These are phyloP conservation scores for Polyporus arcularius DNA, from an alignment of 768 basidiomycete genomes.

Conservation along the genomic window DNA sequence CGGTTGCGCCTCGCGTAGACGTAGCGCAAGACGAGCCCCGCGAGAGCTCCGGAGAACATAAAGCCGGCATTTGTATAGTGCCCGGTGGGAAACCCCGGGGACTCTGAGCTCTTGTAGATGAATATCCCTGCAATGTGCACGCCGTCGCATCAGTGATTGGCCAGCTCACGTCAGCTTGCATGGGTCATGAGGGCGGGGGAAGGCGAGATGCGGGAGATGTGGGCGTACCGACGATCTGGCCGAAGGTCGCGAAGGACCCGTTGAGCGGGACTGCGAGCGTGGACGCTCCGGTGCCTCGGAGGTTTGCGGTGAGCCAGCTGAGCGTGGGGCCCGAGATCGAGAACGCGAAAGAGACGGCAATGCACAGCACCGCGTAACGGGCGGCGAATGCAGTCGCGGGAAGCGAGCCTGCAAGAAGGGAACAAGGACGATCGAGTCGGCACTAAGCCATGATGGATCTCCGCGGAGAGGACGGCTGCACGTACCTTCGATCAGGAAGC, in stretches of 20 bases:
- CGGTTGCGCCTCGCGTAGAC: constrained; percentile 25
- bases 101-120: constrained; percentile 33
- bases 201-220: background rate
- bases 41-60: constrained; percentile 26
- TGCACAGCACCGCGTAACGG: constrained; percentile 36
- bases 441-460: too few species aligned
- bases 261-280: constrained; percentile 36
- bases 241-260: constrained; percentile 36
- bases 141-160: background rate
- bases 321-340: constrained; percentile 35
- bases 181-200: background rate
- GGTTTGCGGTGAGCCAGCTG: constrained; percentile 39
- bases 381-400: constrained; percentile 26
- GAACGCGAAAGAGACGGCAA: constrained; percentile 36
- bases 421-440: background rate
- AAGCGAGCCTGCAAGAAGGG: constrained; percentile 18
- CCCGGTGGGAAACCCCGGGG: constrained; percentile 36
- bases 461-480: background rate
- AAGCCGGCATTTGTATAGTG: constrained; percentile 38
- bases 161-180: background rate
- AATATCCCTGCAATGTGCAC: constrained; percentile 22
- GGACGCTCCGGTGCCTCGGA: constrained; percentile 31
- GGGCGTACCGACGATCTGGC: constrained; percentile 35
- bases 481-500: constrained; percentile 26
- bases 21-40: constrained; percentile 16